Evolutionary conservation across 352 stramenopile genomes (phyloP).

Genomic region (Phytophthora crassamura): DNA sequence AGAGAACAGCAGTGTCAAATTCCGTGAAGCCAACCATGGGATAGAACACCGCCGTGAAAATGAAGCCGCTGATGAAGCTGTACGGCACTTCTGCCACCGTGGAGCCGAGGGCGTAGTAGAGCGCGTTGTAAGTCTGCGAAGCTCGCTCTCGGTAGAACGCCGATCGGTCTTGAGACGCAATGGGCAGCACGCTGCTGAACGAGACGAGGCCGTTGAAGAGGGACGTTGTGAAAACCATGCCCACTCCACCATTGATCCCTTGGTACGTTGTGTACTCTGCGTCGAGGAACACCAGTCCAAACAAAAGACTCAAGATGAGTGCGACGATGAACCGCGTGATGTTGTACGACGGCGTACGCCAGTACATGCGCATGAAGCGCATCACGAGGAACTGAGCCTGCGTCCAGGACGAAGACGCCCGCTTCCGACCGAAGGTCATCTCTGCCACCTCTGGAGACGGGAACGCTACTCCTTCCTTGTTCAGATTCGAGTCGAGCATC

Average conservation of each 20-base stretch:
- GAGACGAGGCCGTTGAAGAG: slow-evolving; percentile 81
- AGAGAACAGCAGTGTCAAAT: slow-evolving; percentile 43
- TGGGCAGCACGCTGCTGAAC: slow-evolving; percentile 69
- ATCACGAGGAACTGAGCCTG: slow-evolving; percentile 41
- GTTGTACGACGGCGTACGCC: no score
- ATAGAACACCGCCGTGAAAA: slow-evolving; percentile 58
- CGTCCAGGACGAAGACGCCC: slow-evolving; percentile 22
- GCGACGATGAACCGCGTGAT: no score
- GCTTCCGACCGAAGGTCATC: slow-evolving; percentile 49
- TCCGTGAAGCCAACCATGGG: slow-evolving; percentile 52
- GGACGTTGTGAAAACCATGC: slow-evolving; percentile 82
- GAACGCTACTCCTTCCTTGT: slow-evolving; percentile 40
- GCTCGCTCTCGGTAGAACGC: slow-evolving; percentile 69
- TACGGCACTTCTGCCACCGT: slow-evolving; percentile 68
- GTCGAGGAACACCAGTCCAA: slow-evolving; percentile 70
- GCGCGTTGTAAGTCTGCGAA: slow-evolving; percentile 79
- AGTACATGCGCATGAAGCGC: no score
- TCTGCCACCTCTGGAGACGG: slow-evolving; percentile 33
- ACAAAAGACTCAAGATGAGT: no score
- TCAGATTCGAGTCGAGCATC: slow-evolving; percentile 38
- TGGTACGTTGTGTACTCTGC: slow-evolving; percentile 56
- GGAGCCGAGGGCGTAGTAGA: slow-evolving; percentile 58
- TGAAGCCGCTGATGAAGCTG: slow-evolving; percentile 40
- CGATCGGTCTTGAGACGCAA: slow-evolving; percentile 77
- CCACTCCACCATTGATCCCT: slow-evolving; percentile 53